Base-by-base conservation (phyloP, 306 rosid species). In the Gillenia trifoliata region DNA sequence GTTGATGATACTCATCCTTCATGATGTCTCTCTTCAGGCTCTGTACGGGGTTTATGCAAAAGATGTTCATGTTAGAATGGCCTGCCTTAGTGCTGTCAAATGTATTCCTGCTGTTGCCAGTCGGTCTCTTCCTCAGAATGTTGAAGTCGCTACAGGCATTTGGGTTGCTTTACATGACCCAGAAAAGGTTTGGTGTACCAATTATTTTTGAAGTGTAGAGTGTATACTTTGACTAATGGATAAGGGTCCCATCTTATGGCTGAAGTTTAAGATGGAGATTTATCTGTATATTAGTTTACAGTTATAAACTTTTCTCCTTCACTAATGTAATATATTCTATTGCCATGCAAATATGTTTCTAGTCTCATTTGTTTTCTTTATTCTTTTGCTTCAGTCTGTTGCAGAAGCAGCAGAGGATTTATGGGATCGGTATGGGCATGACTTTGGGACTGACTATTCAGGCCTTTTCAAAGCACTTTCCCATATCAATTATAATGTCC, bases 161-260 rank as follows among this genome's bases (percentile, higher is more conserved):
- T 94, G 99, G 99, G 83, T 94, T 78, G 95, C 96, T 5, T 85
- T 92, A 64, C 99, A 94, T 71, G 99, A 94, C 66, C 97, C 94
- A 20, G 90, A 94, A 71, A 94, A 94, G 99, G 99, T 94, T 83
- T 61, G 85, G 20, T 52, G 40, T 34, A 10, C 76, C 72, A 75
- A 70, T 13, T 28, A 1, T 11, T 47, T 50, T 83, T 0, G 3
- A 67, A 57, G 15, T 60, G 64, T 60, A 2, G 17, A 11, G 17
- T 28, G 36, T 60, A 29, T 28, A 2, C 38, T 29, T 29, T 29
- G 34, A 29, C 34, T 5, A 2, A 61, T 61, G 38, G 22, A 22
- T 61, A 29, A 12, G 30, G 62, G n/a, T 28, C 38, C 66, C 66
- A 61, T 61, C 38, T 61, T 12, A 61, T 61, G 66, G 66, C 30